Evolutionary conservation across 345 rosid species (phyloP).

Genomic region (Cardiospermum halicacabum): DNA sequence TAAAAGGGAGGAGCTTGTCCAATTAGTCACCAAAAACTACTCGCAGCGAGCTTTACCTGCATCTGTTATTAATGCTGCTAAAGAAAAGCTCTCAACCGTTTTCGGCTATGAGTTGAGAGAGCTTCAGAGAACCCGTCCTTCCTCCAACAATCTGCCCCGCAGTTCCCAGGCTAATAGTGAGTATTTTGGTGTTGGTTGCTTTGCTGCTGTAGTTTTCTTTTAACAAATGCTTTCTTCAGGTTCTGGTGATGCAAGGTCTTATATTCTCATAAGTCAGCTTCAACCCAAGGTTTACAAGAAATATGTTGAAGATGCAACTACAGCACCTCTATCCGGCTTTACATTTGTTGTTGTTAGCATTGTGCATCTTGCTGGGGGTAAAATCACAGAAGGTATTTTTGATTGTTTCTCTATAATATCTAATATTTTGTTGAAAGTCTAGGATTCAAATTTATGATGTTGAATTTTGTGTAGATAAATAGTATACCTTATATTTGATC

Average conservation of each 20-base stretch:
- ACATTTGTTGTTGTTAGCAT: constrained; percentile 68
- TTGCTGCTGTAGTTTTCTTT: constrained; percentile 6
- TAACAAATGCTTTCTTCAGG: constrained; percentile 32
- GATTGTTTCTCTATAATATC: neutral
- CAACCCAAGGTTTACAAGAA: constrained; percentile 60
- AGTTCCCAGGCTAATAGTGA: constrained; percentile 52
- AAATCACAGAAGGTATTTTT: constrained; percentile 66
- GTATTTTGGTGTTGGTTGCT: neutral
- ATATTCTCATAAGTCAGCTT: constrained; percentile 67
- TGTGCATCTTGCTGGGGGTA: constrained; percentile 82
- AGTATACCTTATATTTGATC: neutral
- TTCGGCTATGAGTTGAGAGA: constrained; percentile 81
- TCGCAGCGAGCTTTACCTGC: constrained; percentile 60
- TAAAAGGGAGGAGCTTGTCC: constrained; percentile 86
- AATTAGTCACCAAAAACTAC: constrained; percentile 71
- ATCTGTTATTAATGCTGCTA: constrained; percentile 63
- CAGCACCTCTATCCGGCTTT: constrained; percentile 60
- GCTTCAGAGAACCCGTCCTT: constrained; percentile 65
- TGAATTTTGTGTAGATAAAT: neutral
- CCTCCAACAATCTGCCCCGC: constrained; percentile 45
- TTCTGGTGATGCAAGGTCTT: constrained; percentile 61
- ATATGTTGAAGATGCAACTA: constrained; percentile 54
- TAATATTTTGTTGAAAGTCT: neutral
- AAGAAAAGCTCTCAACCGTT: constrained; percentile 47
- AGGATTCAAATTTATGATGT: neutral